phyloP scores from a whole-genome alignment of 1,139 yeast species.

The Eremothecium cymbalariae region DNA sequence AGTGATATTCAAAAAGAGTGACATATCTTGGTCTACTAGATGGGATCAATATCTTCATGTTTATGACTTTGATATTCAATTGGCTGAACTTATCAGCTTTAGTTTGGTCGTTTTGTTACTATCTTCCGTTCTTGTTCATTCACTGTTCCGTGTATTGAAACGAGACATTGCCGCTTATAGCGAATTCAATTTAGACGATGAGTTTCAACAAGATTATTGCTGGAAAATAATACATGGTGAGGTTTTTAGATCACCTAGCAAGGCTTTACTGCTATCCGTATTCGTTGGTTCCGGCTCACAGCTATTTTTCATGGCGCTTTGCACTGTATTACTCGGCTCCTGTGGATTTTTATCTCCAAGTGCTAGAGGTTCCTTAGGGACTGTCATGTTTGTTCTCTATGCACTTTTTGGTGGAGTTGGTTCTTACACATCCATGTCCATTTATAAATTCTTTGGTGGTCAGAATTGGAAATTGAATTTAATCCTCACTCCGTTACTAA shows the following conservation, averaged over 20 bases:
- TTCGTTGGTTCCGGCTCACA: slow-evolving; percentile 87
- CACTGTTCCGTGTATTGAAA: slow-evolving; percentile 70
- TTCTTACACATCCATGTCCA: slow-evolving; percentile 75
- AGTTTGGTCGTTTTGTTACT: slow-evolving; percentile 71
- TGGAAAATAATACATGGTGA: slow-evolving; percentile 98
- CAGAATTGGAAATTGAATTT: slow-evolving; percentile 84
- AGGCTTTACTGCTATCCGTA: slow-evolving; percentile 64
- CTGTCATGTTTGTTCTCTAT: slow-evolving; percentile 78
- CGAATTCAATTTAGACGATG: slow-evolving; percentile 80
- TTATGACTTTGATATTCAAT: slow-evolving; percentile 86
- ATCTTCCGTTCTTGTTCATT: slow-evolving; percentile 72
- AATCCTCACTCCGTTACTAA: slow-evolving; percentile 70
- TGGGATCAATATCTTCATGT: slow-evolving; percentile 96
- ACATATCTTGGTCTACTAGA: slow-evolving; percentile 92
- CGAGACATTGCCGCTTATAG: slow-evolving; percentile 84
- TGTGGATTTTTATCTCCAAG: slow-evolving; percentile 89
- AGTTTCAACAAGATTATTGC: slow-evolving; percentile 87
- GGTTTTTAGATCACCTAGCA: slow-evolving; percentile 78
- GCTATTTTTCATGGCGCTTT: slow-evolving; percentile 64
- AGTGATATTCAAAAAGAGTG: slow-evolving; percentile 56
- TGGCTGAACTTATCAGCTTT: slow-evolving; percentile 87
- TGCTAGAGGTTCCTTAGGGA: slow-evolving; percentile 86
- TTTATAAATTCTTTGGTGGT: slow-evolving; percentile 87
- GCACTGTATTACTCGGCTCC: slow-evolving; percentile 74
- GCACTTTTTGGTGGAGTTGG: slow-evolving; percentile 74